Conservation (phyloP, 2,329 filamentous ascomycete genomes). For the Teratosphaeria viscida region DNA sequence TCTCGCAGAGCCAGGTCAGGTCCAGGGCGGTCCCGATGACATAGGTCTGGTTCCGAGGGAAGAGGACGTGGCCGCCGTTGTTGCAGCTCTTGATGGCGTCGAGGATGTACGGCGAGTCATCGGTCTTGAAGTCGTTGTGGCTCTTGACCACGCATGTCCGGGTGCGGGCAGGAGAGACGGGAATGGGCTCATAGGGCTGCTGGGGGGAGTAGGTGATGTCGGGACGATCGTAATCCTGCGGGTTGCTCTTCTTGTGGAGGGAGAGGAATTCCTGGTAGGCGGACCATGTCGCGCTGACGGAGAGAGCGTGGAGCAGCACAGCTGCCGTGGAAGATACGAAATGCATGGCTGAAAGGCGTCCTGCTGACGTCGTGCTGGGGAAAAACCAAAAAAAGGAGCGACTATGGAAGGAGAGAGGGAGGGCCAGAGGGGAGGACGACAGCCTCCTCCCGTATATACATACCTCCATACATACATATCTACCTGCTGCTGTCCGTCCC, state of each 20-base stretch:
- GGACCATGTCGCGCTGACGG: constrained; percentile 18
- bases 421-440: too few species aligned
- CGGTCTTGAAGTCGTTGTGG: constrained; percentile 30
- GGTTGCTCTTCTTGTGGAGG: constrained; percentile 6
- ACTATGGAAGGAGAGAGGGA: background rate
- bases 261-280: constrained; percentile 19
- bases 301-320: constrained; percentile 10
- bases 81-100: constrained; percentile 50
- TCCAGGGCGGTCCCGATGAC: constrained; percentile 55
- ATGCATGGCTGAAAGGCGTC: too few species aligned
- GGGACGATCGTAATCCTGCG: constrained; percentile 18
- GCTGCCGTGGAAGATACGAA: background rate
- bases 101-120: constrained; percentile 44
- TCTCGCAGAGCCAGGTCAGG: constrained; percentile 51
- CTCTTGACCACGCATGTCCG: constrained; percentile 31
- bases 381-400: background rate
- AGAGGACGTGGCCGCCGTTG: constrained; percentile 51
- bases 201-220: constrained; percentile 26
- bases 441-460: background rate
- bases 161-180: constrained; percentile 24
- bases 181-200: constrained; percentile 25
- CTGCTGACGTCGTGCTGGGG: too few species aligned
- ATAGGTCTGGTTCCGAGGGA: constrained; percentile 46
- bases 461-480: background rate
- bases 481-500: background rate